These are phyloP conservation scores for Aspergillus brasiliensis DNA, from an alignment of 2,329 filamentous ascomycete species.

Conservation along the genomic window DNA sequence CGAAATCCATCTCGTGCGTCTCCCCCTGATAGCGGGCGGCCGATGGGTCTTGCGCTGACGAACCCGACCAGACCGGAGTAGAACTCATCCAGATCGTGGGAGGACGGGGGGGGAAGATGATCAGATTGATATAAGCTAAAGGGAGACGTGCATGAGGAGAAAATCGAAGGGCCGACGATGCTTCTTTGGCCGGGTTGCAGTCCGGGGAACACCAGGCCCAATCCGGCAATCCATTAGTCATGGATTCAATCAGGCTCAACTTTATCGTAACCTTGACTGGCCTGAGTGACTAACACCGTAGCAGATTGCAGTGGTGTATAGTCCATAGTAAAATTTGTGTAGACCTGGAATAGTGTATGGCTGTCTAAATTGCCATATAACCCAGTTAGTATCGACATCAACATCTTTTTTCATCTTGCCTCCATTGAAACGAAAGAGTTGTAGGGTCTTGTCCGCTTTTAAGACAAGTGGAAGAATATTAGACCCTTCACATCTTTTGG, in stretches of 20 bases:
- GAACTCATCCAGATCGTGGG: not conserved
- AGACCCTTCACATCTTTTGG: too few relatives aligned
- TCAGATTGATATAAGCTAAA: not conserved
- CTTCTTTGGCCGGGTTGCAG: not conserved
- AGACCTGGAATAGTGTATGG: too few relatives aligned
- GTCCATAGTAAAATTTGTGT: too few relatives aligned
- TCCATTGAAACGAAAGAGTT: too few relatives aligned
- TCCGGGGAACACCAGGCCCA: conserved; percentile 7
- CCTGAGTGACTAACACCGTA: not conserved
- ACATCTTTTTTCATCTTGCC: too few relatives aligned
- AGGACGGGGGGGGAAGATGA: not conserved
- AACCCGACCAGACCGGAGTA: not conserved
- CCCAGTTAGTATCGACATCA: too few relatives aligned
- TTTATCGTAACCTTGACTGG: not conserved
- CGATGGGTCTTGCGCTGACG: not conserved
- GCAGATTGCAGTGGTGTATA: too few relatives aligned
- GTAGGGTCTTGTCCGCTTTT: too few relatives aligned
- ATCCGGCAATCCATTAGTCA: conserved; percentile 10
- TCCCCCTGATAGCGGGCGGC: not conserved
- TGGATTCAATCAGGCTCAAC: not conserved
- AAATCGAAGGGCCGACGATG: not conserved
- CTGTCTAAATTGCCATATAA: too few relatives aligned
- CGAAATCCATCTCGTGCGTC: conserved; percentile 8
- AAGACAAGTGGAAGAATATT: too few relatives aligned
- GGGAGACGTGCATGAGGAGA: not conserved